A percentile compares a stretch with the other conserved stretches of the same genome.
Evolutionary conservation across 495 filamentous ascomycete genomes (phyloP).

Genomic region (Aspergillus conjunctus): DNA sequence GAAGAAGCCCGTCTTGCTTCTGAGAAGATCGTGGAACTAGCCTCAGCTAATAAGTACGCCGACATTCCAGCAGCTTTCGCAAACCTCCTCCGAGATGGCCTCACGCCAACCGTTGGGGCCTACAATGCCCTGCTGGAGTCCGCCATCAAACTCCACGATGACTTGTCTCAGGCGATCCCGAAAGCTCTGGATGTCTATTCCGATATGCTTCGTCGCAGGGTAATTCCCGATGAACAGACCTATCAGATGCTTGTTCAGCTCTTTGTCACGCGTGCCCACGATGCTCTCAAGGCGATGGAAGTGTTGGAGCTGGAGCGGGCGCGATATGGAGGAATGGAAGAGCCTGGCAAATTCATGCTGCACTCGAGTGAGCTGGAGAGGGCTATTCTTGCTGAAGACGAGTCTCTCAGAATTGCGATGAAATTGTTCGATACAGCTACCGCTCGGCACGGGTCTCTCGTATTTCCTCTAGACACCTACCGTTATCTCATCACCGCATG

Average conservation of each 20-base stretch:
- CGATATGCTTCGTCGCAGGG: constrained; percentile 87
- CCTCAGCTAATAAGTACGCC: constrained; percentile 65
- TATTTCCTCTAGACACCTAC: constrained; percentile 75
- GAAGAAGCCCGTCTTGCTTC: constrained; percentile 69
- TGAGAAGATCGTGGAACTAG: constrained; percentile 72
- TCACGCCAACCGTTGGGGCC: constrained; percentile 75
- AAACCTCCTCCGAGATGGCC: constrained; percentile 73
- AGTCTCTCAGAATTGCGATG: constrained; percentile 79
- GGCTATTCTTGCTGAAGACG: constrained; percentile 80
- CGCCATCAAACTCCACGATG: constrained; percentile 68
- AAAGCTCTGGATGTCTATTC: constrained; percentile 94
- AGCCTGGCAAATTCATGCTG: constrained; percentile 86
- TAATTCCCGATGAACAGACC: constrained; percentile 78
- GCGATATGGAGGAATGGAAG: constrained; percentile 83
- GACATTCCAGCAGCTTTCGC: constrained; percentile 92
- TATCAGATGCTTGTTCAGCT: constrained; percentile 84
- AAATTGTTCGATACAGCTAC: constrained; percentile 79
- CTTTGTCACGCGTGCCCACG: constrained; percentile 74
- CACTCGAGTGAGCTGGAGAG: constrained; percentile 81
- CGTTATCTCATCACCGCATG: constrained; percentile 80
- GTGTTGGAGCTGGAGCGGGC: constrained; percentile 71
- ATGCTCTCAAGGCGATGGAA: constrained; percentile 68
- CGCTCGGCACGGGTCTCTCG: constrained; percentile 48
- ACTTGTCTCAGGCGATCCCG: constrained; percentile 76
- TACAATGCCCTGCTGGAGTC: constrained; percentile 90